A percentile compares a stretch with the other conserved stretches of the same genome.
Evolutionary conservation across 2,329 filamentous ascomycete genomes (phyloP).

Genomic region (Aureobasidium uvarum): DNA sequence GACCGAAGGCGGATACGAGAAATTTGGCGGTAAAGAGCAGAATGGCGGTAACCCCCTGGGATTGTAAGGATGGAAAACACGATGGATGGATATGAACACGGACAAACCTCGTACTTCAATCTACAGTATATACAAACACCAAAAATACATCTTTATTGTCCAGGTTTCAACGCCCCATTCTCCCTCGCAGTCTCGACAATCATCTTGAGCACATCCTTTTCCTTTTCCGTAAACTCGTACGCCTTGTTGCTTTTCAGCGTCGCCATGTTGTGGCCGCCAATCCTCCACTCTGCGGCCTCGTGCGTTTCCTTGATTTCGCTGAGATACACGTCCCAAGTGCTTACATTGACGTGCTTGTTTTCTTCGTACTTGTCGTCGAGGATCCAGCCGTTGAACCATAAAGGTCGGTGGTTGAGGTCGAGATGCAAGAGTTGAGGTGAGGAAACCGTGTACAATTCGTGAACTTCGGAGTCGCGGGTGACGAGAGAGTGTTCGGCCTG

Average conservation of each 20-base stretch:
- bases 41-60: slow-evolving; percentile 40
- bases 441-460: slow-evolving; percentile 40
- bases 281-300: slow-evolving; percentile 37
- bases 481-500: not conserved
- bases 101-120: no score
- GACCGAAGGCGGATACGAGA: slow-evolving; percentile 12
- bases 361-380: slow-evolving; percentile 45
- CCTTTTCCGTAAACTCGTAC: slow-evolving; percentile 33
- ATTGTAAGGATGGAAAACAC: no score
- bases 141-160: not conserved
- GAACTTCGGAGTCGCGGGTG: not conserved
- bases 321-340: slow-evolving; percentile 41
- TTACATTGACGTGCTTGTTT: slow-evolving; percentile 39
- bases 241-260: slow-evolving; percentile 38
- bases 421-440: slow-evolving; percentile 50
- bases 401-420: slow-evolving; percentile 42
- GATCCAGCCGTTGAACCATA: slow-evolving; percentile 52
- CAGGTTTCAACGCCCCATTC: slow-evolving; percentile 25
- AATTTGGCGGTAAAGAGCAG: slow-evolving; percentile 40
- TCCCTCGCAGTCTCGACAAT: slow-evolving; percentile 35
- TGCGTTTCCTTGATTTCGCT: slow-evolving; percentile 36
- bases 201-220: slow-evolving; percentile 36
- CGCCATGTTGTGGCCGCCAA: slow-evolving; percentile 41
- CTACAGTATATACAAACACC: not conserved
- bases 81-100: no score